Evolutionary conservation across 2,329 filamentous ascomycete genomes (phyloP).

Genomic region (Cladophialophora yegresii): DNA sequence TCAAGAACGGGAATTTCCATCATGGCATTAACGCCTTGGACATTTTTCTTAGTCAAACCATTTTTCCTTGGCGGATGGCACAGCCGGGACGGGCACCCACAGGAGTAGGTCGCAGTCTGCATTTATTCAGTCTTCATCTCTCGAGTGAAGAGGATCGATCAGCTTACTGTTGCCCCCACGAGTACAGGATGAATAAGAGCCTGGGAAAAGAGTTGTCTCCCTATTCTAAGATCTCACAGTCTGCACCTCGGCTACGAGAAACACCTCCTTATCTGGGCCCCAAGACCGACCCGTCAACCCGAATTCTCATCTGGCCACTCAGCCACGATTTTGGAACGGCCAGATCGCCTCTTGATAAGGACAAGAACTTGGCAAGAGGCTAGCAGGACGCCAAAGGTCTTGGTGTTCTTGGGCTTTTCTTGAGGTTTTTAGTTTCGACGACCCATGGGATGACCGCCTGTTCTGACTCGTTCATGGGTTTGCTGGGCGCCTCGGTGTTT

Average conservation of each 20-base stretch:
- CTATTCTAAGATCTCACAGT: conserved; percentile 2
- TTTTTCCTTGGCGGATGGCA: conserved; percentile 15
- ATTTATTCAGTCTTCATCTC: background rate
- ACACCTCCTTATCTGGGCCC: background rate
- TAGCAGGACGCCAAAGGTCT: conserved; percentile 15
- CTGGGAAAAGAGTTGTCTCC: background rate
- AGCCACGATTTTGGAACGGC: background rate
- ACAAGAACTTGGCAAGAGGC: conserved; percentile 11
- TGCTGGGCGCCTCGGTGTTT: conserved; percentile 20
- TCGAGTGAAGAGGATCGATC: background rate
- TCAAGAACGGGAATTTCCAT: conserved; percentile 3
- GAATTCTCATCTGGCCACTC: background rate
- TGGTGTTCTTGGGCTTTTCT: conserved; percentile 16
- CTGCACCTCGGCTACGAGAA: background rate
- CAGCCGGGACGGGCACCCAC: background rate
- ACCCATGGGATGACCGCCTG: conserved; percentile 1
- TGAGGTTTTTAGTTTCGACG: conserved; percentile 20
- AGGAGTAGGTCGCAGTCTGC: background rate
- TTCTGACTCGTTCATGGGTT: conserved; percentile 7
- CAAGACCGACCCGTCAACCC: background rate
- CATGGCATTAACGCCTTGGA: conserved; percentile 10
- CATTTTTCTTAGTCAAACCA: conserved; percentile 11
- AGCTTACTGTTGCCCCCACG: background rate
- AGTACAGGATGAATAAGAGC: background rate
- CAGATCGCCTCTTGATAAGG: conserved; percentile 10